phyloP scores from a whole-genome alignment of 2,329 filamentous ascomycete species.

The Neonectria ditissima region DNA sequence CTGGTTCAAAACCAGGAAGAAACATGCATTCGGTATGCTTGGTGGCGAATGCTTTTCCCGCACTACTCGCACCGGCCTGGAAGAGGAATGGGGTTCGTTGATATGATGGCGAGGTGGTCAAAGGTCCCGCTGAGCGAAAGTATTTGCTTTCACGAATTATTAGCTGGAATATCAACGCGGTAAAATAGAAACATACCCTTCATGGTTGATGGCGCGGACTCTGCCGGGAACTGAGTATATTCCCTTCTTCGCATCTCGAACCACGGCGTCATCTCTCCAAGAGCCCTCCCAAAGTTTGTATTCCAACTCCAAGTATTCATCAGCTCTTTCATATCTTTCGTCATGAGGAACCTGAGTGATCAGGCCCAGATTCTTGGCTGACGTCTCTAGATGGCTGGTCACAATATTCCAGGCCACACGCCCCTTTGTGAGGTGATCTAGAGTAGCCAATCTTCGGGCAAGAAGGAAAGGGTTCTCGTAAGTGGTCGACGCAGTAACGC shows the following conservation, averaged over 20 bases:
- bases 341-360: conserved; percentile 54
- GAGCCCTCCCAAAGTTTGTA: conserved; percentile 66
- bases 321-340: conserved; percentile 26
- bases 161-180: background rate
- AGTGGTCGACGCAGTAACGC: conserved; percentile 47
- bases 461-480: conserved; percentile 76
- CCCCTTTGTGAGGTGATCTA: conserved; percentile 73
- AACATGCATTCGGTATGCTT: conserved; percentile 53
- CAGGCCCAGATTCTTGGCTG: conserved; percentile 70
- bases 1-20: conserved; percentile 56
- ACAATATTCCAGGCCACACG: conserved; percentile 71
- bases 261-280: conserved; percentile 56
- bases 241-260: conserved; percentile 35
- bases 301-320: conserved; percentile 22
- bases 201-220: conserved; percentile 53
- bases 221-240: conserved; percentile 50
- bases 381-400: conserved; percentile 74
- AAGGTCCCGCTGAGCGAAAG: conserved; percentile 52
- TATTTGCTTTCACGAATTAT: conserved; percentile 9
- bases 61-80: conserved; percentile 59
- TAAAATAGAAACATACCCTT: conserved; percentile 16
- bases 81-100: conserved; percentile 61
- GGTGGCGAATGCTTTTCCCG: conserved; percentile 57
- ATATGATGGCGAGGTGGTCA: conserved; percentile 56
- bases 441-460: conserved; percentile 69